phyloP scores from a whole-genome alignment of 164 flowering plant genomes.

The Macadamia integrifolia region DNA sequence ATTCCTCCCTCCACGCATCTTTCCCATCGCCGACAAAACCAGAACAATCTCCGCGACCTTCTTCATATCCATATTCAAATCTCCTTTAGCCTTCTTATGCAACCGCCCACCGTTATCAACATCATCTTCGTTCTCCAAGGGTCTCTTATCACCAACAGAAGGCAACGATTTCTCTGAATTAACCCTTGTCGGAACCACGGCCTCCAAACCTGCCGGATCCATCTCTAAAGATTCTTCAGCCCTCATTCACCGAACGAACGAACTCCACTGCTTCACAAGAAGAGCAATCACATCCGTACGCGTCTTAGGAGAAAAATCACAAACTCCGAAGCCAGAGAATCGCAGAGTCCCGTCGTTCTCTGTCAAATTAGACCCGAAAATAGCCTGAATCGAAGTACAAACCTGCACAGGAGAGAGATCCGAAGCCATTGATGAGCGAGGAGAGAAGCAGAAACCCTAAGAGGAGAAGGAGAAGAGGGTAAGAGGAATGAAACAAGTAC shows the following conservation, averaged over 20 bases:
- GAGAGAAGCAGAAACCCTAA: constrained; percentile 13
- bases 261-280: not conserved
- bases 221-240: not conserved
- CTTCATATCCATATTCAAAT: constrained; percentile 27
- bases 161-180: constrained; percentile 13
- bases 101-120: constrained; percentile 13
- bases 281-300: not conserved
- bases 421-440: constrained; percentile 7
- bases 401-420: constrained; percentile 14
- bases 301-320: not conserved
- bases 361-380: not conserved
- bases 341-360: not conserved
- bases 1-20: constrained; percentile 55
- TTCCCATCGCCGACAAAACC: constrained; percentile 61
- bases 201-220: constrained; percentile 6
- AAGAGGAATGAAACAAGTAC: not conserved
- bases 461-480: not conserved
- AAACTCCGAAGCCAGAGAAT: not conserved
- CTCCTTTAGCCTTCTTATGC: constrained; percentile 31
- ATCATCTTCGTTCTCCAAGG: constrained; percentile 10
- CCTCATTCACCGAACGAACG: not conserved
- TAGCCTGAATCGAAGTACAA: not conserved
- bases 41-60: constrained; percentile 76
- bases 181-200: not conserved
- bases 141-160: constrained; percentile 19